A percentile compares a stretch with the other conserved stretches of the same genome.
Evolutionary conservation across 495 filamentous ascomycete species (phyloP).

Genomic region (Neurospora terricola): DNA sequence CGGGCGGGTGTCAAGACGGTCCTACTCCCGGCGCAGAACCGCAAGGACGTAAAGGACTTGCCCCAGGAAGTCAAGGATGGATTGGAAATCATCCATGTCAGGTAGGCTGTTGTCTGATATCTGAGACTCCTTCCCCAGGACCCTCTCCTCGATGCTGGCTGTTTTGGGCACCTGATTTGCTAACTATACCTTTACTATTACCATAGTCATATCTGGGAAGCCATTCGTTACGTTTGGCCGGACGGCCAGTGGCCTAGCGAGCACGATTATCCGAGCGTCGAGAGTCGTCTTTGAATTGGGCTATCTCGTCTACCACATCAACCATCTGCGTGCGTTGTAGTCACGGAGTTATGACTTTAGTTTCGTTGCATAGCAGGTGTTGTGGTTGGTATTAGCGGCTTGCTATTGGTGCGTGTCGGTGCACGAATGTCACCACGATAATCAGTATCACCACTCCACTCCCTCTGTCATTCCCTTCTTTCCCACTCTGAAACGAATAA

Average conservation of each 20-base stretch:
- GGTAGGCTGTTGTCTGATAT: conserved; percentile 41
- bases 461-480: background rate
- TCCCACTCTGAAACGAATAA: background rate
- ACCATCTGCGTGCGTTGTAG: background rate
- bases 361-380: background rate
- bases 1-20: conserved; percentile 93
- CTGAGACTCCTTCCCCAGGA: background rate
- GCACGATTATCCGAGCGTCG: conserved; percentile 33
- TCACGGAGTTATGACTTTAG: background rate
- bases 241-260: conserved; percentile 71
- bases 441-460: background rate
- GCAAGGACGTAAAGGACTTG: conserved; percentile 87
- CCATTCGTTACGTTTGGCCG: conserved; percentile 74
- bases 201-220: conserved; percentile 80
- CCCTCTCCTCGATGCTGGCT: conserved; percentile 2
- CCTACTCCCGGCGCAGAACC: conserved; percentile 76
- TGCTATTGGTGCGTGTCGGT: background rate
- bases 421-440: background rate
- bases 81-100: conserved; percentile 79
- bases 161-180: background rate
- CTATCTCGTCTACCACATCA: background rate
- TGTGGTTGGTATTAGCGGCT: background rate
- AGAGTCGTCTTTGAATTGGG: conserved; percentile 23
- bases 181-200: background rate
- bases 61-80: conserved; percentile 84